Evolutionary conservation across 495 filamentous ascomycete genomes (phyloP), one percentile per base, ranked within the genome.

Genomic region (Venustampulla echinocandica): DNA sequence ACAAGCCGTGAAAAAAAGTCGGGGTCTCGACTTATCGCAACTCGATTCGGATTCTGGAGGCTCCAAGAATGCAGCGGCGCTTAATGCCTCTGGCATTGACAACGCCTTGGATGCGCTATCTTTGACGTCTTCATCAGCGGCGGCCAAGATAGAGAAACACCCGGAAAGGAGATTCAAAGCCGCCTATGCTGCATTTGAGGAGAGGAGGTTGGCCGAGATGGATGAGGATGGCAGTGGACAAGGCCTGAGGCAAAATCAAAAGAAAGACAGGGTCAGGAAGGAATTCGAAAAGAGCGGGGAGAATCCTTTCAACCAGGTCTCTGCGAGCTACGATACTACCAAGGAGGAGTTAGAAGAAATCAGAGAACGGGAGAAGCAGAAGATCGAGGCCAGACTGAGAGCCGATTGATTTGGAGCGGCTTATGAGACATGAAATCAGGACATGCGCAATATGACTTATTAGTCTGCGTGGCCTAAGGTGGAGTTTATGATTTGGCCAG

Each of bases 251-350:
- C 70, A 81, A 47, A 75, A 89, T 55, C 85, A 94, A 78, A 81
- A 83, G 63, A 74, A 83, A 36, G 84, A 92, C 52, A 65, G 79
- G 47, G 81, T 92, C 39, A 61, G 70, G 52, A 90, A 90, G 70
- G 93, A 97, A 67, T 98, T 95, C 61, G 79, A 89, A 63, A 90
- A 86, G 68, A 82, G 81, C 59, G 79, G 81, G 3, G 92, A 97
- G 61, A 97, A 97, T 60, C 92, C 92, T 30, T 90, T 94, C 62
- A 94, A 92, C 64, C 87, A 93, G 57, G 77, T 75, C 11, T 71
- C 72, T 47, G 84, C 80, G 6, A 62, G 65, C 15, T 85, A 86
- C 62, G 81, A 98, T 64, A 79, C 82, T 28, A 76, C 75, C 20
- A 83, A 76, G 68, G 85, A 90, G 9, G 92, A 97, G 65, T 63